Evolutionary conservation across 78 protist genomes (phyloP).

Genomic region (Mastigamoeba balamuthi): DNA sequence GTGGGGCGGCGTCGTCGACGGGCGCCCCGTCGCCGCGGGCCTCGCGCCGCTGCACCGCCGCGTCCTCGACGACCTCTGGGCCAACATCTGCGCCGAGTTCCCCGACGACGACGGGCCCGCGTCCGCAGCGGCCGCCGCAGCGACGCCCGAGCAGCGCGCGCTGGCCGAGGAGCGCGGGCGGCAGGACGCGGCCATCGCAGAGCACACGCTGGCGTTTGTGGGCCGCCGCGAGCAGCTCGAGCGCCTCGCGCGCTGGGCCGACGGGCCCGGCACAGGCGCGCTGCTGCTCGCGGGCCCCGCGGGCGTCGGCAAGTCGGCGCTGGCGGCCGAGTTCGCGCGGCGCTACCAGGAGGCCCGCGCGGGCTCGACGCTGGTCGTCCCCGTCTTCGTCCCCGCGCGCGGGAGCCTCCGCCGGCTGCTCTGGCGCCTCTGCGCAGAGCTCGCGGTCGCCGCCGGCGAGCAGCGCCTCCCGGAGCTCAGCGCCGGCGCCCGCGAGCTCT

Average conservation of each 20-base stretch:
- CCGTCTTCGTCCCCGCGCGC: background rate
- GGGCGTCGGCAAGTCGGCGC: slow-evolving; percentile 54
- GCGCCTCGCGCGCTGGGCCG: slow-evolving; percentile 12
- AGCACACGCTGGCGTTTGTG: background rate
- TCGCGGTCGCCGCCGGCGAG: background rate
- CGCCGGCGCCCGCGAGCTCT: background rate
- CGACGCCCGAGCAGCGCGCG: background rate
- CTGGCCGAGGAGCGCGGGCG: background rate
- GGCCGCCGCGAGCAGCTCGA: slow-evolving; percentile 28
- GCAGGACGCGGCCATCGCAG: slow-evolving; percentile 8
- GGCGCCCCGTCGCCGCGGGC: slow-evolving; percentile 1
- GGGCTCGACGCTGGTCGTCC: background rate
- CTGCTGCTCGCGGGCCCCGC: slow-evolving; percentile 33
- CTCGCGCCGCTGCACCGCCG: slow-evolving; percentile 13
- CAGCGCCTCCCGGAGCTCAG: background rate
- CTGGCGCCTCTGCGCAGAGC: background rate
- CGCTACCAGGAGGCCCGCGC: background rate
- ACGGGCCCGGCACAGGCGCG: slow-evolving; percentile 7
- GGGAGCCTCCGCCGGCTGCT: background rate
- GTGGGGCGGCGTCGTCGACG: slow-evolving; percentile 28
- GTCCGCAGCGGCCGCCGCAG: background rate
- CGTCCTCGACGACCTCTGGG: slow-evolving; percentile 40
- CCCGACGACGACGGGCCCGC: background rate
- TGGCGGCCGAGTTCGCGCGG: slow-evolving; percentile 12
- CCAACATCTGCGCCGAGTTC: background rate